Percentiles rank a stretch among this genome's conserved stretches.
Evolutionary conservation across 2,329 filamentous ascomycete species (phyloP).

Genomic region (Nemania bipapillata): DNA sequence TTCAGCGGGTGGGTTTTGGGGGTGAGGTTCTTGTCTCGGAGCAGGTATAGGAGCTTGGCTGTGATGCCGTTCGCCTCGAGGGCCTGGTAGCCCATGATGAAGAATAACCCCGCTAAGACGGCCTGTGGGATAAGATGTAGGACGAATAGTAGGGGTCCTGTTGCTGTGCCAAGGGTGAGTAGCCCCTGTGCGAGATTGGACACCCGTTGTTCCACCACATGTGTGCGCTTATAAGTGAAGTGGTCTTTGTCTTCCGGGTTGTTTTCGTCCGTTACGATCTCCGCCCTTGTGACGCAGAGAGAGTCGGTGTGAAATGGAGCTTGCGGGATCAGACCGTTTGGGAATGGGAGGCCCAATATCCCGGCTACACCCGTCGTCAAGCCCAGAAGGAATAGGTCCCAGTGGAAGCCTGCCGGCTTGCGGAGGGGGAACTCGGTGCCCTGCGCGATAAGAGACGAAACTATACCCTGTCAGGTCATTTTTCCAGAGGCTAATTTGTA

Average conservation of each 20-base stretch:
- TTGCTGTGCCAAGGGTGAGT: conserved; percentile 81
- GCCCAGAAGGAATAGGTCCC: conserved; percentile 84
- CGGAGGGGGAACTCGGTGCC: conserved; percentile 83
- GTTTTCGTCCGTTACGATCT: conserved; percentile 65
- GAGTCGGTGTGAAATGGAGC: conserved; percentile 84
- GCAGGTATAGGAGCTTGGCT: conserved; percentile 75
- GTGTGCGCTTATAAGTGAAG: conserved; percentile 62
- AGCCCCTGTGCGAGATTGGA: conserved; percentile 83
- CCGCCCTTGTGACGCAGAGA: conserved; percentile 74
- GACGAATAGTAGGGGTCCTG: conserved; percentile 76
- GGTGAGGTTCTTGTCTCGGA: conserved; percentile 72
- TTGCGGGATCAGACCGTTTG: conserved; percentile 85
- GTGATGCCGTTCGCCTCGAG: conserved; percentile 82
- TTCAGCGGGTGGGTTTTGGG: conserved; percentile 68
- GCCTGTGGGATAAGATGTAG: conserved; percentile 82
- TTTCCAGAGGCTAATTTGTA: neutral
- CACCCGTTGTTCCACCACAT: conserved; percentile 80
- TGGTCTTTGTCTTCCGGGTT: conserved; percentile 64
- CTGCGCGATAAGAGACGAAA: conserved; percentile 83
- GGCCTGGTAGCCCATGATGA: conserved; percentile 84
- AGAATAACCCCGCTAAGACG: conserved; percentile 83
- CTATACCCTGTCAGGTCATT: conserved; percentile 54
- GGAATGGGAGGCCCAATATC: conserved; percentile 80
- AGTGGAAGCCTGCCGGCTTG: conserved; percentile 86
- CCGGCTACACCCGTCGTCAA: conserved; percentile 80